These are phyloP conservation scores for Sclerotinia minor DNA, from an alignment of 2,329 filamentous ascomycete species.

Conservation along the genomic window DNA sequence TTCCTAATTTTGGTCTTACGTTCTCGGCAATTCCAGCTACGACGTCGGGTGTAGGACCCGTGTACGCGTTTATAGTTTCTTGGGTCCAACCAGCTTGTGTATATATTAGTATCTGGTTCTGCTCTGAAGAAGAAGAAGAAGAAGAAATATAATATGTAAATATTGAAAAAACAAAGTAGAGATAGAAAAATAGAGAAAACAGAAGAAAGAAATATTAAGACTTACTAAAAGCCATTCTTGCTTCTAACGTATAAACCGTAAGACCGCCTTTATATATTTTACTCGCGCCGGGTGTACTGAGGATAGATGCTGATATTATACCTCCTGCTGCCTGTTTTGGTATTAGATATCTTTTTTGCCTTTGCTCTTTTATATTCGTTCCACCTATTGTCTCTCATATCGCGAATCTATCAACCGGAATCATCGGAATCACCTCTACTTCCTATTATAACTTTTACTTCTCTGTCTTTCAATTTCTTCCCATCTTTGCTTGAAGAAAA, in stretches of 20 bases:
- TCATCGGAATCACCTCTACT: no score
- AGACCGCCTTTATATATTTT: conserved; percentile 61
- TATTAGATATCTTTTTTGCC: neutral
- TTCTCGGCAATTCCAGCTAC: conserved; percentile 57
- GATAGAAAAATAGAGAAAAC: neutral
- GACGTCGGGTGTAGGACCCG: conserved; percentile 59
- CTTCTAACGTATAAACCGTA: conserved; percentile 46
- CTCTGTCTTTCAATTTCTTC: no score
- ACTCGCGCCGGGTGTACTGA: conserved; percentile 59
- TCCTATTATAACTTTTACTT: no score
- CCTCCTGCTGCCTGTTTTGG: conserved; percentile 56
- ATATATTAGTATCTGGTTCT: conserved; percentile 6
- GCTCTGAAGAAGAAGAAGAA: neutral
- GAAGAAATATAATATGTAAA: neutral
- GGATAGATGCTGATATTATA: conserved; percentile 58
- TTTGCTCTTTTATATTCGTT: neutral
- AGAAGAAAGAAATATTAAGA: neutral
- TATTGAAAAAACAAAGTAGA: neutral
- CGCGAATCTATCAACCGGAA: neutral
- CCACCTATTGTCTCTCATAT: no score
- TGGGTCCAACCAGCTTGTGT: conserved; percentile 57
- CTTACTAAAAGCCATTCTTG: conserved; percentile 39
- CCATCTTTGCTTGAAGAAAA: no score
- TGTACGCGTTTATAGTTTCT: conserved; percentile 52
- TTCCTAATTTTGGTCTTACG: conserved; percentile 54